Evolutionary conservation across 2,329 filamentous ascomycete genomes (phyloP).

Genomic region (Eutypa lata): DNA sequence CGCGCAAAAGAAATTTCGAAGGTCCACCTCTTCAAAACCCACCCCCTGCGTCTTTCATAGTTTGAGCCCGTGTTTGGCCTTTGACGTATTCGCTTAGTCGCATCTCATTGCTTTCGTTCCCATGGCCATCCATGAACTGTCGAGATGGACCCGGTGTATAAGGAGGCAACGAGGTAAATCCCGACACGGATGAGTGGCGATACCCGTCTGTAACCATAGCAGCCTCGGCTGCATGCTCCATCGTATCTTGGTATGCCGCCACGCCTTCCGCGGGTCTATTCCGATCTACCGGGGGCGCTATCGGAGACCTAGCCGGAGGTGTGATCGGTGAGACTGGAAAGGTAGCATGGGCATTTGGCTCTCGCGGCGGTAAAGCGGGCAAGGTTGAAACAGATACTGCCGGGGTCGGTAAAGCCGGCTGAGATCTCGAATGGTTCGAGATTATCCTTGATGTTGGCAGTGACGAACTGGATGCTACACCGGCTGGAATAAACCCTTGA

Average conservation of each 20-base stretch:
- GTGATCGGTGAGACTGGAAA: conserved; percentile 19
- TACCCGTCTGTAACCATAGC: conserved; percentile 30
- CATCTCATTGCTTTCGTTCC: conserved; percentile 32
- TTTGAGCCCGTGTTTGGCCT: conserved; percentile 33
- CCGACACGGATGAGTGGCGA: conserved; percentile 11
- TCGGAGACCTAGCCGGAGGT: conserved; percentile 7
- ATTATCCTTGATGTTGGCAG: conserved; percentile 5
- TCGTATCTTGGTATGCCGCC: conserved; percentile 9
- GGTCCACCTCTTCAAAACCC: neutral
- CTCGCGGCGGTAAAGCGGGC: neutral
- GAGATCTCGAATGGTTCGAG: conserved; percentile 2
- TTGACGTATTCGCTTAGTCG: conserved; percentile 35
- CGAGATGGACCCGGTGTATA: conserved; percentile 27
- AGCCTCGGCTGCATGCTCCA: conserved; percentile 22
- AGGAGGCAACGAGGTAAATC: conserved; percentile 25
- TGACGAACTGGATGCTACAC: conserved; percentile 2
- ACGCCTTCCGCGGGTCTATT: conserved; percentile 10
- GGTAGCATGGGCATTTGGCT: neutral
- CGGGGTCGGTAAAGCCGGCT: no score
- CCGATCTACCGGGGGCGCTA: conserved; percentile 5
- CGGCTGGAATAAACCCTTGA: conserved; percentile 8
- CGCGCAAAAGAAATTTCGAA: no score
- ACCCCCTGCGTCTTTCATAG: conserved; percentile 28
- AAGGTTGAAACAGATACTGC: neutral
- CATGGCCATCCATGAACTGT: conserved; percentile 30